Evolutionary conservation across 345 rosid genomes (phyloP).

Genomic region (Aegle marmelos): DNA sequence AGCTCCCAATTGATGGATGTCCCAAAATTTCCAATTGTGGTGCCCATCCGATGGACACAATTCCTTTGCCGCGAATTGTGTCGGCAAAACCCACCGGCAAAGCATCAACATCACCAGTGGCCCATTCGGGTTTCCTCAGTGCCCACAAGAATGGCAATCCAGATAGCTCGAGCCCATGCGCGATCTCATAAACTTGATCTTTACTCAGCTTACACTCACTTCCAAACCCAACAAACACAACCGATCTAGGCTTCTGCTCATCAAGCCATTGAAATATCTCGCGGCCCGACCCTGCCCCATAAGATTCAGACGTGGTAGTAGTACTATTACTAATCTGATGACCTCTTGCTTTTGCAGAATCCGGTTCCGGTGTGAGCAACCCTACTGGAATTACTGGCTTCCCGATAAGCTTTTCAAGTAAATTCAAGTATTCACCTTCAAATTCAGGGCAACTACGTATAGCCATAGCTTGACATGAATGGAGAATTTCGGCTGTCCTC

Average conservation of each 20-base stretch:
- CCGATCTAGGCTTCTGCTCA: neutral
- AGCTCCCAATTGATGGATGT: slow-evolving; percentile 15
- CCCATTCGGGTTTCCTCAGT: slow-evolving; percentile 8
- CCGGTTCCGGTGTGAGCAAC: neutral
- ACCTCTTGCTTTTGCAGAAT: neutral
- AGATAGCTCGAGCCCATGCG: neutral
- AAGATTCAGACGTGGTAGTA: too few relatives aligned
- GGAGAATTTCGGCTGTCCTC: neutral
- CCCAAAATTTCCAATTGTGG: slow-evolving; percentile 16
- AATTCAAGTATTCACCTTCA: slow-evolving; percentile 19
- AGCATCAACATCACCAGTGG: neutral
- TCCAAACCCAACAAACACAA: neutral
- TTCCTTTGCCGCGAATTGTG: neutral
- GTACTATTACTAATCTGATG: neutral
- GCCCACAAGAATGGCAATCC: slow-evolving; percentile 8
- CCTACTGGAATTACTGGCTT: neutral
- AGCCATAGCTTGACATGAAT: slow-evolving; percentile 3
- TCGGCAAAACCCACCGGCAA: slow-evolving; percentile 2
- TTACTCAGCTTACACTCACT: neutral
- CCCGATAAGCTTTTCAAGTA: neutral
- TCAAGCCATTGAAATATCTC: slow-evolving; percentile 2
- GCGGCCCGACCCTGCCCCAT: neutral
- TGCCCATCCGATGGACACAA: slow-evolving; percentile 12
- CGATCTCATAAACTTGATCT: slow-evolving; percentile 7
- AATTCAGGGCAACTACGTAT: slow-evolving; percentile 25